Percentiles rank a stretch among this genome's conserved stretches.
Conservation (phyloP, 1,139 yeast species). For the Blastobotrys petasosporus region DNA sequence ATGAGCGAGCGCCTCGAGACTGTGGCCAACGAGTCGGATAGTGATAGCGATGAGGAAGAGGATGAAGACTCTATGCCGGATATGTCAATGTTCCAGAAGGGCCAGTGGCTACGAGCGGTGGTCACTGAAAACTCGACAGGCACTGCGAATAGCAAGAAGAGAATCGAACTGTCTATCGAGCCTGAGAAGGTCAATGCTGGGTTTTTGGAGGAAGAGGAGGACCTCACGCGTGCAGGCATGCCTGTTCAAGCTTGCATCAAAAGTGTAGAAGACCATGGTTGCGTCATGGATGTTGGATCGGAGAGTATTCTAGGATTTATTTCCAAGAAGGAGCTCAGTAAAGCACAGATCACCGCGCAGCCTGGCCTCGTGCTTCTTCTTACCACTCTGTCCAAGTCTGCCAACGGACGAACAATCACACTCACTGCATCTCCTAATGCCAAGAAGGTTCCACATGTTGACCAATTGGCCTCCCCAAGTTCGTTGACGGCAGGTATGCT, state of each 20-base stretch:
- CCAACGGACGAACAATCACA: conserved; percentile 57
- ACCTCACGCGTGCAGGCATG: conserved; percentile 49
- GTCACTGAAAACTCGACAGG: conserved; percentile 44
- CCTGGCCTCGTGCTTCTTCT: conserved; percentile 39
- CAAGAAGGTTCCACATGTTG: conserved; percentile 42
- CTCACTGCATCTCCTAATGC: conserved; percentile 42
- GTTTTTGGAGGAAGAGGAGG: conserved; percentile 63
- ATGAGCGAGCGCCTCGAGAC: conserved; percentile 53
- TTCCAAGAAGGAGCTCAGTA: conserved; percentile 55
- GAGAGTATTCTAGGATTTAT: conserved; percentile 60
- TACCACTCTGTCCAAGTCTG: conserved; percentile 28
- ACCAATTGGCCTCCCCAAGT: conserved; percentile 63
- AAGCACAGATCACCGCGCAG: conserved; percentile 29
- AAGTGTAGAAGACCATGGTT: conserved; percentile 89
- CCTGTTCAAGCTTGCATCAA: conserved; percentile 69
- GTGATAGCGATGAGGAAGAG: conserved; percentile 30
- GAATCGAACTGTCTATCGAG: conserved; percentile 68
- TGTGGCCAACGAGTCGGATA: conserved; percentile 41
- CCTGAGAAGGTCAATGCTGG: conserved; percentile 63
- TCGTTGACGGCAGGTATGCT: conserved; percentile 79
- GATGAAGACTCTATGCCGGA: conserved; percentile 30
- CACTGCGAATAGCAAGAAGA: conserved; percentile 39
- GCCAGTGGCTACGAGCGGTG: conserved; percentile 82
- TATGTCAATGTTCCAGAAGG: conserved; percentile 53
- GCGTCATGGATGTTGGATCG: conserved; percentile 65